A percentile compares a stretch with the other conserved stretches of the same genome.
Evolutionary conservation across 345 rosid species (phyloP).

Genomic region (Acer yangbiense): DNA sequence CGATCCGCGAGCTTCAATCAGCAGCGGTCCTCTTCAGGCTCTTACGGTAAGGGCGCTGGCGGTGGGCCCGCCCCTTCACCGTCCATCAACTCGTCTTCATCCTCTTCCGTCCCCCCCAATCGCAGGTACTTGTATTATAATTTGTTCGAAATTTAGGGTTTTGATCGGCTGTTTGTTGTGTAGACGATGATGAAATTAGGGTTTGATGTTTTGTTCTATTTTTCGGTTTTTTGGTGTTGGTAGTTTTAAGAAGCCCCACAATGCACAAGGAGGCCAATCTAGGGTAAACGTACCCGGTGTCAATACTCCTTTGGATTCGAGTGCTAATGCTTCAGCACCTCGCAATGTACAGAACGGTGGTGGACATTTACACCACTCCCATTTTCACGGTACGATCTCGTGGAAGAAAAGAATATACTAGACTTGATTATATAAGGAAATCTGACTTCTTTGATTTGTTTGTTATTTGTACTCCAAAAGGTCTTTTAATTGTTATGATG

Average conservation of each 20-base stretch:
- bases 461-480: not conserved
- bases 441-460: not conserved
- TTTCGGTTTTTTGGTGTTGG: not conserved
- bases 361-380: conserved; percentile 52
- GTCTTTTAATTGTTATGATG: not conserved
- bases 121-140: conserved; percentile 52
- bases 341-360: conserved; percentile 60
- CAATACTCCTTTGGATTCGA: conserved; percentile 44
- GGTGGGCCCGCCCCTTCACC: conserved; percentile 71
- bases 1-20: conserved; percentile 74
- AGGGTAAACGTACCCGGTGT: conserved; percentile 51
- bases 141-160: not conserved
- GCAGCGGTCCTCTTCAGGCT: conserved; percentile 71
- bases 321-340: conserved; percentile 33
- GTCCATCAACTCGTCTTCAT: conserved; percentile 43
- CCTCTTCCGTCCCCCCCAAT: conserved; percentile 39
- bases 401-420: not conserved
- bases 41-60: conserved; percentile 76
- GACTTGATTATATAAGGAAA: not conserved
- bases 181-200: conserved; percentile 1
- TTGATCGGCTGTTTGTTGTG: not conserved
- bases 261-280: conserved; percentile 75
- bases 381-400: conserved; percentile 53
- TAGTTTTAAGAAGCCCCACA: conserved; percentile 71
- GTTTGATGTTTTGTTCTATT: conserved; percentile 10